These are phyloP conservation scores for Eucalyptus regnans DNA, from an alignment of 345 rosid species.

Conservation along the genomic window DNA sequence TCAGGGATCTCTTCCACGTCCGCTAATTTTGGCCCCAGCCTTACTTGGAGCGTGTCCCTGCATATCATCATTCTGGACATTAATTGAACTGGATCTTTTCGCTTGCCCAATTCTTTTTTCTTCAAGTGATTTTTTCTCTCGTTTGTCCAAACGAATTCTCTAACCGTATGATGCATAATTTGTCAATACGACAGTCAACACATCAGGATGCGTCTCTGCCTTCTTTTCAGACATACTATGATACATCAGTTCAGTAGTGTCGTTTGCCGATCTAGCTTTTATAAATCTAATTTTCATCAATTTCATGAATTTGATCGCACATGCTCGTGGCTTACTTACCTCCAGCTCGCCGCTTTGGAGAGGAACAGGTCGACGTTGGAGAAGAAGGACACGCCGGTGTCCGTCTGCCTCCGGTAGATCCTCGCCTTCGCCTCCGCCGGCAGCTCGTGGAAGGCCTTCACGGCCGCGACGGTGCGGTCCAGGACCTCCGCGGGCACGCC, in stretches of 20 bases:
- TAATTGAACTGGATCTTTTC: background rate
- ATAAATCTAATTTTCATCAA: background rate
- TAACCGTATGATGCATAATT: background rate
- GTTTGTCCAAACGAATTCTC: background rate
- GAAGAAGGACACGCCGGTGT: slow-evolving; percentile 13
- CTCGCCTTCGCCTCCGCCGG: slow-evolving; percentile 22
- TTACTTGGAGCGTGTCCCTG: slow-evolving; percentile 39
- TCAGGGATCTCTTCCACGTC: slow-evolving; percentile 23
- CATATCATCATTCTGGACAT: background rate
- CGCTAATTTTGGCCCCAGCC: slow-evolving; percentile 4
- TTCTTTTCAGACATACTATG: background rate
- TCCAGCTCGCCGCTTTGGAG: slow-evolving; percentile 55
- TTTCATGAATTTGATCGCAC: background rate
- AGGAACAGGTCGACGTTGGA: slow-evolving; percentile 30
- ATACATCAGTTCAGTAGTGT: background rate
- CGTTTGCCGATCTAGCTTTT: background rate
- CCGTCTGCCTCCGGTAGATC: slow-evolving; percentile 9
- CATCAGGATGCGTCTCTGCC: background rate
- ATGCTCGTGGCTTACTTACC: background rate
- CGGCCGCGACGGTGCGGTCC: slow-evolving; percentile 4
- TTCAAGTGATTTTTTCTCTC: background rate
- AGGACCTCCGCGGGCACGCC: slow-evolving; percentile 3
- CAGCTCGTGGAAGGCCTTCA: slow-evolving; percentile 14
- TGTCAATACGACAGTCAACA: background rate
- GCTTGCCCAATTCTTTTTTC: background rate